phyloP scores from a whole-genome alignment of 345 rosid species.

The Hevea brasiliensis region DNA sequence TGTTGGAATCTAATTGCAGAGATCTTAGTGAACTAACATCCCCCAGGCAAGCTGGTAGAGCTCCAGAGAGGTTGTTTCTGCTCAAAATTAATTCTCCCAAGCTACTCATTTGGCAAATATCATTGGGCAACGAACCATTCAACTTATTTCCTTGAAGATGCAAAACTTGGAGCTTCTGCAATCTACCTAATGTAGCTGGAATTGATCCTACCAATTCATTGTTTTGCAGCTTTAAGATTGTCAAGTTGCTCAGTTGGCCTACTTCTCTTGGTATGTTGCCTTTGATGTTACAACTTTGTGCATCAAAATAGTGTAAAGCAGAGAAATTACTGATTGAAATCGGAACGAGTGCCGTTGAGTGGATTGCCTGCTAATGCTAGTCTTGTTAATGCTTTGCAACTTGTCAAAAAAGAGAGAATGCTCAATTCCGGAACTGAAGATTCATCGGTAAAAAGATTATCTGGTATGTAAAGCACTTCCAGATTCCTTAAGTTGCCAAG shows the following conservation, averaged over 20 bases:
- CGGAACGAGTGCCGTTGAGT: background rate
- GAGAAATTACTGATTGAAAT: background rate
- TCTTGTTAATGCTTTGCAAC: background rate
- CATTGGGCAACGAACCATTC: background rate
- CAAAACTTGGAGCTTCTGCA: constrained; percentile 4
- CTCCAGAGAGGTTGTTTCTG: background rate
- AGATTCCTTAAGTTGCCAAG: constrained; percentile 5
- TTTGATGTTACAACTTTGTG: background rate
- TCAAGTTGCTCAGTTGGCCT: background rate
- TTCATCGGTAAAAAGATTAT: background rate
- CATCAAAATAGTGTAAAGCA: no score
- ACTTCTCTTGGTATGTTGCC: background rate
- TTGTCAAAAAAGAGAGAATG: background rate
- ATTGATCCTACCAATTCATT: background rate
- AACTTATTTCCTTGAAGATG: background rate
- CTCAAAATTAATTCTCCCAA: background rate
- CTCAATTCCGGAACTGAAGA: background rate
- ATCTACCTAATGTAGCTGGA: background rate
- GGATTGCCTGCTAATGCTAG: background rate
- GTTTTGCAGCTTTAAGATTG: background rate
- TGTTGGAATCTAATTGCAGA: background rate
- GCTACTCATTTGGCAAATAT: background rate
- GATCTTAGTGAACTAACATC: background rate
- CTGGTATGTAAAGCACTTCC: background rate
- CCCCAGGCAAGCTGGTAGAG: background rate